Percentiles rank a stretch among this genome's conserved stretches.
phyloP scores from a whole-genome alignment of 2,329 filamentous ascomycete genomes.

The Colletotrichum theobromicola region DNA sequence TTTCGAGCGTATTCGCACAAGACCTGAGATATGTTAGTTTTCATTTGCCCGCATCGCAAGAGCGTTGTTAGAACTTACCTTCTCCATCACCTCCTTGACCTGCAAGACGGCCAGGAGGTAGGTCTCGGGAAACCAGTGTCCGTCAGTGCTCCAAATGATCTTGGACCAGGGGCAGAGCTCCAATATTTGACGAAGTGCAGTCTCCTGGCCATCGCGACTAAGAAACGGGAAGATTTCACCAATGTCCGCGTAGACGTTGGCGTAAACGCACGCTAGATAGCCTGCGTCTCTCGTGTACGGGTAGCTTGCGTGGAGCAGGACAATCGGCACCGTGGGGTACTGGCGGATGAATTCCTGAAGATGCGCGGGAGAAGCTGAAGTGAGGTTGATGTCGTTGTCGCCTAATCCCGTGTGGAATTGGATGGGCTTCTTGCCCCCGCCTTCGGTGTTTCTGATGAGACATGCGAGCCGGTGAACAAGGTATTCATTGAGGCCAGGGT shows the following conservation, averaged over 20 bases:
- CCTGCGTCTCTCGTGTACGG: conserved; percentile 80
- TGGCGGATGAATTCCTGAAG: conserved; percentile 75
- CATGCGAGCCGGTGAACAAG: conserved; percentile 69
- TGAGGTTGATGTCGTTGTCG: conserved; percentile 77
- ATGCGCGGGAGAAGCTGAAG: conserved; percentile 74
- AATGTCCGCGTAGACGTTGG: conserved; percentile 83
- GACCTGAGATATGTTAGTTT: conserved; percentile 48
- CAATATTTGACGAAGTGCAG: conserved; percentile 72
- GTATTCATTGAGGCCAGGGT: conserved; percentile 71
- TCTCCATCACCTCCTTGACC: conserved; percentile 72
- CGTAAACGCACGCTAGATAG: conserved; percentile 78
- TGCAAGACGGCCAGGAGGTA: conserved; percentile 76
- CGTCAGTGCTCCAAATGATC: conserved; percentile 81
- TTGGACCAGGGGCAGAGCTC: conserved; percentile 79
- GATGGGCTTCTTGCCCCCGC: conserved; percentile 68
- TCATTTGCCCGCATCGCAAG: neutral
- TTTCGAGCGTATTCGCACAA: conserved; percentile 71
- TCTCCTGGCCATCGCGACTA: conserved; percentile 77
- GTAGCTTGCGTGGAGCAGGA: conserved; percentile 81
- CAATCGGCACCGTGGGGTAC: conserved; percentile 74
- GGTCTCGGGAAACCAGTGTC: conserved; percentile 80
- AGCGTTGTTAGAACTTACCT: conserved; percentile 43
- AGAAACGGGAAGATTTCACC: conserved; percentile 83
- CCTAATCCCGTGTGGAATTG: conserved; percentile 87
- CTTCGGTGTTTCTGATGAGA: conserved; percentile 53